These are phyloP conservation scores for Posidonia australis DNA, from an alignment of 106 monocot genomes.

Conservation along the genomic window DNA sequence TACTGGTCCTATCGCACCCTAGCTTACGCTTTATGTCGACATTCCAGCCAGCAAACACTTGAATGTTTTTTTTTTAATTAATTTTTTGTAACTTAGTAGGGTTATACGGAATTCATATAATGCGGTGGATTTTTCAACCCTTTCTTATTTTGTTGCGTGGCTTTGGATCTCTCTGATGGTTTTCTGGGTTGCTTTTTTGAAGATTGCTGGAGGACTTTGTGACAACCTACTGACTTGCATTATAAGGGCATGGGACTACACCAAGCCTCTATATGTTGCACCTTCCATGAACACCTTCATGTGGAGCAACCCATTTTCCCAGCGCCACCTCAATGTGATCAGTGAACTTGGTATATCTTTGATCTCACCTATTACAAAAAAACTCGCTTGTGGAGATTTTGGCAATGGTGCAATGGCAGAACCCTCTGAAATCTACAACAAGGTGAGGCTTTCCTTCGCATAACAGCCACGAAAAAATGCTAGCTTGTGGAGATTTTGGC, in stretches of 20 bases:
- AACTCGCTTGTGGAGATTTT: constrained; percentile 83
- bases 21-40: too few relatives aligned
- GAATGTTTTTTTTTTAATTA: too few relatives aligned
- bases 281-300: constrained; percentile 98
- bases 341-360: constrained; percentile 43
- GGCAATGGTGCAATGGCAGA: constrained; percentile 99
- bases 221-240: constrained; percentile 93
- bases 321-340: constrained; percentile 47
- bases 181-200: constrained; percentile 2
- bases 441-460: constrained; percentile 62
- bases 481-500: constrained; percentile 93
- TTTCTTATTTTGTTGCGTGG: too few relatives aligned
- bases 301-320: constrained; percentile 92
- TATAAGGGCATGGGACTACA: constrained; percentile 88
- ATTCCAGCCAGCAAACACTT: too few relatives aligned
- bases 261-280: constrained; percentile 77
- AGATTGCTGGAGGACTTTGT: constrained; percentile 98
- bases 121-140: too few relatives aligned
- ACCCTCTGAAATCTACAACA: constrained; percentile 44
- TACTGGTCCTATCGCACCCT: too few relatives aligned
- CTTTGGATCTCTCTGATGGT: neutral
- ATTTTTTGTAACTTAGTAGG: too few relatives aligned
- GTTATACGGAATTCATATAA: too few relatives aligned
- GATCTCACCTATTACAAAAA: constrained; percentile 71
- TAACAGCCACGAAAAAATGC: too few relatives aligned